Conservation (phyloP, 441 rosid genomes). For the Erysimum cheiri region DNA sequence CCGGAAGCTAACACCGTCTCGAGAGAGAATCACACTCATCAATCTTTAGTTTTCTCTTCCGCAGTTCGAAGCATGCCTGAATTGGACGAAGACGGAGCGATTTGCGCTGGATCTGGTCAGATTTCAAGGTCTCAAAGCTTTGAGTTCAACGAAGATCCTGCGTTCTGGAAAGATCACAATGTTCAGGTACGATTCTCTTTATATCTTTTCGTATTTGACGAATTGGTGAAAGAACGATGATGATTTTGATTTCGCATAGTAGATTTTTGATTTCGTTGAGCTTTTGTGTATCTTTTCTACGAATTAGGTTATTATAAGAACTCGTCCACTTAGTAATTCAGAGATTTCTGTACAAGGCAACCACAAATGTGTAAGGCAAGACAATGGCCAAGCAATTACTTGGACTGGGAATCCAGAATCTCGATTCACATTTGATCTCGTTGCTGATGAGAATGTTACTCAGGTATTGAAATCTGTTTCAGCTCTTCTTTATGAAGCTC, state of each 20-base stretch:
- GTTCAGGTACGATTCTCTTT: slow-evolving; percentile 66
- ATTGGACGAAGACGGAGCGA: slow-evolving; percentile 43
- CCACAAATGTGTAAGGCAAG: slow-evolving; percentile 87
- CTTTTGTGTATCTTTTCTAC: slow-evolving; percentile 16
- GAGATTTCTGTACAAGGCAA: slow-evolving; percentile 87
- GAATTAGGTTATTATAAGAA: slow-evolving; percentile 82
- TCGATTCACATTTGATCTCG: slow-evolving; percentile 92
- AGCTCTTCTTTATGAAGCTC: background rate
- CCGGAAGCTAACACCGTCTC: slow-evolving; percentile 58
- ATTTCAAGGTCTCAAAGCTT: slow-evolving; percentile 57
- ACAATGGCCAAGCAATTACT: slow-evolving; percentile 80
- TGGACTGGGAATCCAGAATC: slow-evolving; percentile 96
- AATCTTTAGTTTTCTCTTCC: slow-evolving; percentile 44
- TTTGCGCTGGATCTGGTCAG: slow-evolving; percentile 38
- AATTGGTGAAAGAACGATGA: slow-evolving; percentile 2
- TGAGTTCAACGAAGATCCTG: slow-evolving; percentile 85
- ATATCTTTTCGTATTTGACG: background rate
- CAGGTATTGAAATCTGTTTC: slow-evolving; percentile 57
- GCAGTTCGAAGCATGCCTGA: slow-evolving; percentile 53
- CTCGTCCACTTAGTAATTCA: slow-evolving; percentile 83
- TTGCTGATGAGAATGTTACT: slow-evolving; percentile 88
- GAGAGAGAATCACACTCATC: slow-evolving; percentile 45
- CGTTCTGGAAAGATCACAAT: slow-evolving; percentile 96
- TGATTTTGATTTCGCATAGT: background rate
- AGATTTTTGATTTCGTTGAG: slow-evolving; percentile 11